Evolutionary conservation across 2,329 filamentous ascomycete species (phyloP).

Genomic region (Aspergillus thermomutatus): DNA sequence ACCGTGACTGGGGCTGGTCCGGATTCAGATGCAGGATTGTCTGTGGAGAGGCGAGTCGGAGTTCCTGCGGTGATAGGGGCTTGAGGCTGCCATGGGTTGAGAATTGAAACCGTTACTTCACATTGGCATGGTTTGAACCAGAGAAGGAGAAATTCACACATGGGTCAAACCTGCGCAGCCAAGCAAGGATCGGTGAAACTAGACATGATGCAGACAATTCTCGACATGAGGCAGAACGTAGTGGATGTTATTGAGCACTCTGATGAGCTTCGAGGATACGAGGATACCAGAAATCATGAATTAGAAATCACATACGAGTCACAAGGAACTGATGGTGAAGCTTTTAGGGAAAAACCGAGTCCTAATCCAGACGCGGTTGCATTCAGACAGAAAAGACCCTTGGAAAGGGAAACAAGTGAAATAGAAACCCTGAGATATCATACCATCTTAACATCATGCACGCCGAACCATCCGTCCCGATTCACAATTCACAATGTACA

Average conservation of each 20-base stretch:
- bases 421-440: conserved; percentile 10
- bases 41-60: background rate
- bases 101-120: too few species aligned
- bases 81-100: background rate
- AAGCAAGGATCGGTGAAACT: background rate
- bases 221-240: background rate
- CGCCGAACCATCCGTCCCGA: conserved; percentile 8
- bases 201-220: background rate
- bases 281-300: background rate
- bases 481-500: conserved; percentile 1
- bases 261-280: background rate
- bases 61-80: background rate
- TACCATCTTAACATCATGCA: conserved; percentile 23
- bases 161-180: background rate
- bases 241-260: background rate
- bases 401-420: conserved; percentile 2
- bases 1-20: background rate
- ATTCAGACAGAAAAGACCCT: conserved; percentile 1
- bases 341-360: background rate
- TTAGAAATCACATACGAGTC: background rate
- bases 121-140: too few species aligned
- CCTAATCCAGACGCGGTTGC: background rate
- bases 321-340: background rate
- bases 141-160: background rate
- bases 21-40: background rate